phyloP scores from a whole-genome alignment of 257 asterid species.

The Buddleja alternifolia region DNA sequence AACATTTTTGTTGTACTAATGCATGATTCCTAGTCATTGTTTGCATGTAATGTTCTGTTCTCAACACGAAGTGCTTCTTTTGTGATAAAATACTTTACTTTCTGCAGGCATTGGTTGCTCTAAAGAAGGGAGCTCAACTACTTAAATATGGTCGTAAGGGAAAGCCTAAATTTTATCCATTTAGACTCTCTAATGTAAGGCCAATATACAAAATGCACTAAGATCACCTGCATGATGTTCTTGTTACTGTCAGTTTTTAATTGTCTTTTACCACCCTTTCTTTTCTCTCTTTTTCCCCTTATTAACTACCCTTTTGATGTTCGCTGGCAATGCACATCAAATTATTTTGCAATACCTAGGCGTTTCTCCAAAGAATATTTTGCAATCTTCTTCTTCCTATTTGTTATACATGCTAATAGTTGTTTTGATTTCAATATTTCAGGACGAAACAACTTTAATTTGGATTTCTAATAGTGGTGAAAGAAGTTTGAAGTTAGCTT shows the following conservation, averaged over 20 bases:
- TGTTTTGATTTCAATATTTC: conserved; percentile 13
- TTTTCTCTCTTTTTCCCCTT: background rate
- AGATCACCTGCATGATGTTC: conserved; percentile 23
- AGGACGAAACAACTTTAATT: no score
- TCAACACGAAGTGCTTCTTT: conserved; percentile 7
- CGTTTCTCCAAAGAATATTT: conserved; percentile 8
- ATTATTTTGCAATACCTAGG: conserved; percentile 9
- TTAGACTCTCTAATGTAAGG: conserved; percentile 85
- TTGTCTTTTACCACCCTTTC: background rate
- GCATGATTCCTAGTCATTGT: background rate
- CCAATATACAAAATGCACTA: conserved; percentile 22
- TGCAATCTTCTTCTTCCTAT: conserved; percentile 6
- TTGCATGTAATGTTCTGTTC: conserved; percentile 7
- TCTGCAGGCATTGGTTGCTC: conserved; percentile 74
- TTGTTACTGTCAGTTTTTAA: conserved; percentile 1
- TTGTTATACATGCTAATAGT: conserved; percentile 27
- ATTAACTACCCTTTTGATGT: background rate
- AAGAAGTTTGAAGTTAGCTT: conserved; percentile 60
- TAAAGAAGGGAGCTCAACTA: conserved; percentile 89
- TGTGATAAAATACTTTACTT: conserved; percentile 20
- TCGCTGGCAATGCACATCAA: conserved; percentile 18
- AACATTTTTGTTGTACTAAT: background rate
- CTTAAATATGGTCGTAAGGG: conserved; percentile 95
- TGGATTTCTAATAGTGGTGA: conserved; percentile 57
- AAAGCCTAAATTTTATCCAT: conserved; percentile 85